Evolutionary conservation across 23 red algal genomes (phyloP).

Genomic region (Gracilariopsis chorda): DNA sequence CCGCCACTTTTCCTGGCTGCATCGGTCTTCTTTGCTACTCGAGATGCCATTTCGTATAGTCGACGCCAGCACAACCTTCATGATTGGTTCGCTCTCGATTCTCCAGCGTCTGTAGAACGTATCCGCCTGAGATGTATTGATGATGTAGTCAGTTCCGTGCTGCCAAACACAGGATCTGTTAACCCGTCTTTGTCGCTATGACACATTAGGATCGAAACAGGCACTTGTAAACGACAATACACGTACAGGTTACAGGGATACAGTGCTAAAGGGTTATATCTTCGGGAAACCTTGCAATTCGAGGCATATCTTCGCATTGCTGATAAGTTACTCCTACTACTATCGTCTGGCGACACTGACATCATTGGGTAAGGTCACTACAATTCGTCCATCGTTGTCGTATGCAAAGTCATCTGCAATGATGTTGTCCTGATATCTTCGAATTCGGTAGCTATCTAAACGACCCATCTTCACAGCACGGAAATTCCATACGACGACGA

Average conservation of each 20-base stretch:
- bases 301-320: too few relatives aligned
- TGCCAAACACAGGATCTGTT: background rate
- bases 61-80: background rate
- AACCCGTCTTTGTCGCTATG: background rate
- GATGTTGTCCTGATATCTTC: slow-evolving; percentile 73
- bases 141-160: background rate
- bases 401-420: slow-evolving; percentile 86
- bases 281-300: too few relatives aligned
- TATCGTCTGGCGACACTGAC: slow-evolving; percentile 52
- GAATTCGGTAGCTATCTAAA: slow-evolving; percentile 50
- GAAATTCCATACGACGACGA: slow-evolving; percentile 84
- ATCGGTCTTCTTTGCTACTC: slow-evolving; percentile 84
- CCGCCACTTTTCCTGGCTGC: slow-evolving; percentile 82
- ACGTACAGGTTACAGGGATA: too few relatives aligned
- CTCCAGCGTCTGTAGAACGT: slow-evolving; percentile 69
- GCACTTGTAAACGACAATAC: too few relatives aligned
- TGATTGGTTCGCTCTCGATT: slow-evolving; percentile 59
- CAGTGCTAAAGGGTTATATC: too few relatives aligned
- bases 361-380: slow-evolving; percentile 72
- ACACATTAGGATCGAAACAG: too few relatives aligned
- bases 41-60: slow-evolving; percentile 53
- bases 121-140: slow-evolving; percentile 52
- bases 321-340: too few relatives aligned
- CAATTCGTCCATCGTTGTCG: slow-evolving; percentile 67
- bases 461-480: slow-evolving; percentile 70